These are phyloP conservation scores for Sinapis alba DNA, from an alignment of 441 rosid species.

Conservation along the genomic window DNA sequence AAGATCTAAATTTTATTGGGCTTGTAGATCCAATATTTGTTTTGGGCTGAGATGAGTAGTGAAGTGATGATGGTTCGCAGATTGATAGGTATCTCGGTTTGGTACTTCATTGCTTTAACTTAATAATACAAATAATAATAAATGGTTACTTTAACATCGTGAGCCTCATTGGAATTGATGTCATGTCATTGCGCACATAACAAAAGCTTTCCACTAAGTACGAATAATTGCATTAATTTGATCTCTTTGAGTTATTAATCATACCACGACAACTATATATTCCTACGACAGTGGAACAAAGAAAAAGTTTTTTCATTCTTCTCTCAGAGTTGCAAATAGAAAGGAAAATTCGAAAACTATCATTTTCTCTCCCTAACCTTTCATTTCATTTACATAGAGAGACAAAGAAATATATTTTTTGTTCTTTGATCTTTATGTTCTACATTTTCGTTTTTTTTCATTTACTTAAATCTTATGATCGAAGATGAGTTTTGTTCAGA, in stretches of 20 bases:
- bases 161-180: constrained; percentile 11
- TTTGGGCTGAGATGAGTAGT: constrained; percentile 8
- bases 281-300: not conserved
- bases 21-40: not conserved
- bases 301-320: constrained; percentile 17
- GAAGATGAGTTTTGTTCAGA: constrained; percentile 49
- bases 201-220: constrained; percentile 23
- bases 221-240: not conserved
- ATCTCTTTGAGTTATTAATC: constrained; percentile 14
- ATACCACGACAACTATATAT: constrained; percentile 17
- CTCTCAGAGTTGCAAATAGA: constrained; percentile 22
- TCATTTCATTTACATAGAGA: constrained; percentile 34
- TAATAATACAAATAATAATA: not conserved
- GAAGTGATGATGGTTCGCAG: not conserved
- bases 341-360: constrained; percentile 26
- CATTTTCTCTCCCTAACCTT: constrained; percentile 29
- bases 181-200: constrained; percentile 24
- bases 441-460: constrained; percentile 16
- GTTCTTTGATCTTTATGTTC: constrained; percentile 17
- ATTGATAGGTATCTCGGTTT: not conserved
- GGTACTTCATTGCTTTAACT: not conserved
- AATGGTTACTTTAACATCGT: not conserved
- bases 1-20: not conserved
- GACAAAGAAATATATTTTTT: constrained; percentile 4
- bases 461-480: constrained; percentile 36